phyloP scores from a whole-genome alignment of 2,329 filamentous ascomycete species.

The Aspergillus arachidicola region DNA sequence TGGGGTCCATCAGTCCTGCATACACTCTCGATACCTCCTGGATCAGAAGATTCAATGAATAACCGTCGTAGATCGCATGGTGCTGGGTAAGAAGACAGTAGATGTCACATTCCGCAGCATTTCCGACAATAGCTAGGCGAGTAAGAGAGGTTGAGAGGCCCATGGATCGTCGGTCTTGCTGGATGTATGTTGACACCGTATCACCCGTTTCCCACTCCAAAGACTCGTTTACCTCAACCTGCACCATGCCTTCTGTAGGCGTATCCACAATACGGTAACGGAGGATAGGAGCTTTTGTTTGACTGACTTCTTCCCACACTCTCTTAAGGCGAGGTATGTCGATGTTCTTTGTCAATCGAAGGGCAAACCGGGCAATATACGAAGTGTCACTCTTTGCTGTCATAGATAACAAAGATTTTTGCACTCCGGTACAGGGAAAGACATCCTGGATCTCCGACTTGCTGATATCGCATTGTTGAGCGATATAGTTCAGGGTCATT shows the following conservation, averaged over 20 bases:
- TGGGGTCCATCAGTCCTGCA: not conserved
- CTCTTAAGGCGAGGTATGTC: not conserved
- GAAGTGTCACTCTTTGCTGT: not conserved
- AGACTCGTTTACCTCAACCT: not conserved
- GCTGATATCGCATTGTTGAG: not conserved
- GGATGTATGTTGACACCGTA: not conserved
- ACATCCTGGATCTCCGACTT: not conserved
- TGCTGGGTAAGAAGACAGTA: not conserved
- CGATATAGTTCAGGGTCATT: not conserved
- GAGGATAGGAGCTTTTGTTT: not conserved
- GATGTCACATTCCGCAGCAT: not conserved
- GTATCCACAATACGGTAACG: not conserved
- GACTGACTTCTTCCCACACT: not conserved
- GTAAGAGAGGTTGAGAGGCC: not conserved
- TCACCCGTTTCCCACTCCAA: not conserved
- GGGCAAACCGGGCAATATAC: not conserved
- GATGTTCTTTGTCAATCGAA: not conserved
- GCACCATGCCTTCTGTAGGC: not conserved
- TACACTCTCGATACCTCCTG: not conserved
- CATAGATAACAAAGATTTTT: not conserved
- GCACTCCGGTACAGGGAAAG: not conserved
- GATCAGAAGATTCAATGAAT: conserved; percentile 18
- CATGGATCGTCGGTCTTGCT: not conserved
- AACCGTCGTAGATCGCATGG: conserved; percentile 47
- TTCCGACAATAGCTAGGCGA: not conserved